Base-by-base conservation (phyloP, 352 stramenopile species). In the Pseudoperonospora humuli region DNA sequence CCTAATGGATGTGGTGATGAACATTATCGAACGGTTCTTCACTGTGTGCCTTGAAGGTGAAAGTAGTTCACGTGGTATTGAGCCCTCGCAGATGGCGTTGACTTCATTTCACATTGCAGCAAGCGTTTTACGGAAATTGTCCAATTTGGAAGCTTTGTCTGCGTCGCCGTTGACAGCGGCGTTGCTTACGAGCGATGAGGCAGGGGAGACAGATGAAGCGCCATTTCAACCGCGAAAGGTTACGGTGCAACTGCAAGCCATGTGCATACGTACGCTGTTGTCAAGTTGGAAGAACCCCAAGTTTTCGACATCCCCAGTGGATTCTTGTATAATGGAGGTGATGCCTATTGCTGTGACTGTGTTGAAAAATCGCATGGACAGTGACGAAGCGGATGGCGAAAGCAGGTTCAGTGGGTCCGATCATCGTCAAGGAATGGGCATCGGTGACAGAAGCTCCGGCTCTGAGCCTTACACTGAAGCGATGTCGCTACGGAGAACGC, bases 311-410 rank as follows among this genome's bases (percentile, higher is more conserved):
- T 61, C 63, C 2, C 62, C 64, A 20, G 54, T 79, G 14, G 64
- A 84, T 13, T 72, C 59, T 11, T 86, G 56, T 45, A 57, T 85
- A 28, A 53, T 60, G 13, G 69, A 85, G 17, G 52, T 93, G 15
- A 62, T 93, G 31, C 73, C 75, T 19, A 65, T 86, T 28, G 67
- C 75, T 1, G 70, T 87, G 9, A 87, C 74, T 0, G 60, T 94
- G 31, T 42, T 94, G 28, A 88, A 86, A 31, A 84, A 86, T 43
- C 77, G 79, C 6, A 58, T 89, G 28, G 71, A 86, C 41, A 62
- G 50, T 17, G 54, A 60, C 2, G 61, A 76, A 17, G 55, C 40
- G 1, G 61, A 68, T 33, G 54, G 39, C 11, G 68, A 64, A 26
- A 56, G 57, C 29, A 61, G 67, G 14, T 54, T 71, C 27, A 43